Conservation (phyloP, 352 stramenopile genomes). For the Pythium catenulatum region DNA sequence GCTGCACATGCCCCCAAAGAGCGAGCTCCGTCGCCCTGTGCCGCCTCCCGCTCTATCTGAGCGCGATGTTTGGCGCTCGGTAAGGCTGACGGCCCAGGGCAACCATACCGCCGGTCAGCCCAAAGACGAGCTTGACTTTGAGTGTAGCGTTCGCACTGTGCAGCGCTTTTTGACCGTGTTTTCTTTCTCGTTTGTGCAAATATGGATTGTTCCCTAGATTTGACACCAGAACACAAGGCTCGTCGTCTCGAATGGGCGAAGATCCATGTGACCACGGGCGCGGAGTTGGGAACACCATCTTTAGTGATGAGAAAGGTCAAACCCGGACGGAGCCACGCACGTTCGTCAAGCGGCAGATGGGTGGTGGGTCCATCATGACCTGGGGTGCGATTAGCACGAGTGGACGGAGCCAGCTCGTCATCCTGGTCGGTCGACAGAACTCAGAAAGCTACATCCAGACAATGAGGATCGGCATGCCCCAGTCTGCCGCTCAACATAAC, state of each 20-base stretch:
- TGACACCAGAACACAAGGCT: background rate
- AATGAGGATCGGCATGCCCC: background rate
- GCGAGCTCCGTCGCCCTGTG: too few relatives aligned
- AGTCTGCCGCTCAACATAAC: background rate
- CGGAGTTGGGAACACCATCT: background rate
- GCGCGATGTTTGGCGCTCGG: background rate
- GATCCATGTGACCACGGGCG: too few relatives aligned
- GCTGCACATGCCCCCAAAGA: too few relatives aligned
- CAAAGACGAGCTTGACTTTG: background rate
- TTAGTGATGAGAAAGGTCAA: background rate
- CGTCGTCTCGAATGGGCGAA: background rate
- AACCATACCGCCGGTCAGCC: background rate
- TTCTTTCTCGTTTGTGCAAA: background rate
- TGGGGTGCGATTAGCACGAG: too few relatives aligned
- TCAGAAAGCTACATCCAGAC: background rate
- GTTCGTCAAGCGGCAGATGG: too few relatives aligned
- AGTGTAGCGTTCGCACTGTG: background rate
- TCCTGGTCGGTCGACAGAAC: too few relatives aligned
- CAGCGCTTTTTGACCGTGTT: background rate
- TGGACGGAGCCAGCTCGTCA: too few relatives aligned
- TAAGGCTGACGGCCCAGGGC: background rate
- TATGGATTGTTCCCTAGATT: background rate
- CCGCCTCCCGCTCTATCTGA: too few relatives aligned
- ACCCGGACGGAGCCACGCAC: too few relatives aligned
- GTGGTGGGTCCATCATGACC: too few relatives aligned